Base-by-base conservation (phyloP, 768 basidiomycete species). In the Tricholoma flavovirens region DNA sequence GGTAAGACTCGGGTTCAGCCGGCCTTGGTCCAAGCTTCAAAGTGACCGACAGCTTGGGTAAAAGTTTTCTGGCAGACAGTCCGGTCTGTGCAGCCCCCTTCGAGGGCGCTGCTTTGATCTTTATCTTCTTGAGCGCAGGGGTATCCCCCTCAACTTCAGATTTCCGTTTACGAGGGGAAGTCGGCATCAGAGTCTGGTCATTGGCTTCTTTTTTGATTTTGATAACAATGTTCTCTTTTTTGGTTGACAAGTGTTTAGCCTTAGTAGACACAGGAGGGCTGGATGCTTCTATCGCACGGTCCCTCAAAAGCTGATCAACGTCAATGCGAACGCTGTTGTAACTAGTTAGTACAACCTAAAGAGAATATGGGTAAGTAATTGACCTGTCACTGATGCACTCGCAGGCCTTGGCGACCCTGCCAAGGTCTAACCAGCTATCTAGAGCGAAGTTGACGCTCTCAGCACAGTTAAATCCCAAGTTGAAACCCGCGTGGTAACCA, bases 381-480 rank as follows among this genome's bases (percentile, higher is more conserved):
- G 61, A 87, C 90, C 90, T 92, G 66, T 86, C 84, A 51, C 74
- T 67, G n/a, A 90, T 77, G 64, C 89, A 91, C 63, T 81, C 73
- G 62, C 90, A 92, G 3, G 76, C 83, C 59, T 84, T 84, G 6
- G 96, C 95, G 54, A 79, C 82, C 55, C 90, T 77, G 1, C 94
- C 96, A 17, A 95, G 71, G 40, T 94, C 92, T 5, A 98, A 71
- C 95, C 95, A 98, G 60, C 88, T 90, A 42, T 97, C 91, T 24
- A 97, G 75, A 0, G 96, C 96, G 67, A 98, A 98, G 68, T 98
- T 98, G 64, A 97, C 92, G 60, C 90, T 93, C 72, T 98, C 96
- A 1, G 96, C 96, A 63, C 94, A 97, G 65, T 98, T 98, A 66
- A 97, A 84, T 6, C 92, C 96, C 42, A 97, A 75, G 67, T 98